Percentiles rank a stretch among this genome's conserved stretches.
These are phyloP conservation scores for Pleoardoris graminearum DNA, from an alignment of 2,329 filamentous ascomycete genomes.

Conservation along the genomic window DNA sequence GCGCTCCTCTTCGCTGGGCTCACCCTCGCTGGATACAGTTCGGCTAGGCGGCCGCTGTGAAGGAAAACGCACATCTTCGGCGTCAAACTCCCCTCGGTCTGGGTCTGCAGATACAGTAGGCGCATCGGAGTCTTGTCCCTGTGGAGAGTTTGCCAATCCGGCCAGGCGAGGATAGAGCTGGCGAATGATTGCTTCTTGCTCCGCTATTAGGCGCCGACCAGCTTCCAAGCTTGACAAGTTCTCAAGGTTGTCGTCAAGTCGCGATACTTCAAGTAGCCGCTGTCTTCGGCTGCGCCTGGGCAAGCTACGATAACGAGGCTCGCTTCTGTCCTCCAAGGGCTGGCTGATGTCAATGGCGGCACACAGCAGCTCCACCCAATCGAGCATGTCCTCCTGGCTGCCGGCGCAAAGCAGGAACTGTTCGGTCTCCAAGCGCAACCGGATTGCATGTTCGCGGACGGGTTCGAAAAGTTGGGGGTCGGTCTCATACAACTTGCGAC, in stretches of 20 bases:
- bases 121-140: slow-evolving; percentile 14
- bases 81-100: slow-evolving; percentile 44
- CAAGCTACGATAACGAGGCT: slow-evolving; percentile 52
- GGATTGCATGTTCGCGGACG: slow-evolving; percentile 63
- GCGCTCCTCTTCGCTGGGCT: slow-evolving; percentile 21
- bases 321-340: slow-evolving; percentile 68
- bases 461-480: slow-evolving; percentile 53
- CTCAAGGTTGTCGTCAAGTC: slow-evolving; percentile 38
- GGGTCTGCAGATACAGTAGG: slow-evolving; percentile 25
- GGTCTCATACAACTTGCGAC: slow-evolving; percentile 47
- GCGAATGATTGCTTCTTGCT: slow-evolving; percentile 54
- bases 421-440: slow-evolving; percentile 72
- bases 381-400: slow-evolving; percentile 66
- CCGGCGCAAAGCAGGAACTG: slow-evolving; percentile 72
- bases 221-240: slow-evolving; percentile 33
- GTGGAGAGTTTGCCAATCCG: slow-evolving; percentile 10
- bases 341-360: slow-evolving; percentile 74
- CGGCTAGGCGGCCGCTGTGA: slow-evolving; percentile 21
- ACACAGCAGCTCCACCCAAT: slow-evolving; percentile 68
- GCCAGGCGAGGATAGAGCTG: slow-evolving; percentile 52
- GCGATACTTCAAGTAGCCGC: slow-evolving; percentile 38
- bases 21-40: slow-evolving; percentile 24
- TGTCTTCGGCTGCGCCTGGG: slow-evolving; percentile 49
- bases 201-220: slow-evolving; percentile 48
- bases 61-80: slow-evolving; percentile 44